phyloP scores from a whole-genome alignment of 352 stramenopile genomes.

The Phytophthora tubulina region DNA sequence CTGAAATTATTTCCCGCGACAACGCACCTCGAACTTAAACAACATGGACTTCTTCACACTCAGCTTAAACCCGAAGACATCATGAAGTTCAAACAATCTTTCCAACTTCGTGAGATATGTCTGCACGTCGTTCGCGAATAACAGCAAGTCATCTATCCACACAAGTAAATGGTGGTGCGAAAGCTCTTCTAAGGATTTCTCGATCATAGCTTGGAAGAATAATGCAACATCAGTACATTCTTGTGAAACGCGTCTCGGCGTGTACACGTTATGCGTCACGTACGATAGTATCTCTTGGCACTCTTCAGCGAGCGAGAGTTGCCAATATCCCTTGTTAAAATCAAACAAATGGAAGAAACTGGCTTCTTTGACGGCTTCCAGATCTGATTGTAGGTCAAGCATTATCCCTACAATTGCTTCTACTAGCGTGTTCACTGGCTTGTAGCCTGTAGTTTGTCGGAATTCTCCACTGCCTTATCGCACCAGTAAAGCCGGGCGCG shows the following conservation, averaged over 20 bases:
- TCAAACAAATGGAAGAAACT: neutral
- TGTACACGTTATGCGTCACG: neutral
- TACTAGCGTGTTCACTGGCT: no score
- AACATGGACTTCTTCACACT: neutral
- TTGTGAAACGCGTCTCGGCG: neutral
- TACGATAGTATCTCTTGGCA: neutral
- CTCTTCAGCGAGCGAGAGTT: neutral
- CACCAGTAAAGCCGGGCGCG: no score
- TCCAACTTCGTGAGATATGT: neutral
- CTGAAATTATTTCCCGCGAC: neutral
- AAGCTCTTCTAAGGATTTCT: neutral
- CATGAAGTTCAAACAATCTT: neutral
- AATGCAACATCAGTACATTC: neutral
- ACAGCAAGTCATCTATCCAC: neutral
- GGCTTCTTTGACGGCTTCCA: no score
- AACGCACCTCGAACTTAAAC: neutral
- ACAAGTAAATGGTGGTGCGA: neutral
- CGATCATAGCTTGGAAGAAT: neutral
- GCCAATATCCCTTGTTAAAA: neutral
- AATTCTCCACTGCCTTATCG: no score
- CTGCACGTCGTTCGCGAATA: neutral
- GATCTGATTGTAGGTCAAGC: no score
- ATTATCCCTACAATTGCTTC: no score
- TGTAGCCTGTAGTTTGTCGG: no score
- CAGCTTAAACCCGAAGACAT: neutral